Percentiles rank a stretch among this genome's conserved stretches.
Evolutionary conservation across 2,329 filamentous ascomycete genomes (phyloP).

Genomic region (Hypocreales sp.): DNA sequence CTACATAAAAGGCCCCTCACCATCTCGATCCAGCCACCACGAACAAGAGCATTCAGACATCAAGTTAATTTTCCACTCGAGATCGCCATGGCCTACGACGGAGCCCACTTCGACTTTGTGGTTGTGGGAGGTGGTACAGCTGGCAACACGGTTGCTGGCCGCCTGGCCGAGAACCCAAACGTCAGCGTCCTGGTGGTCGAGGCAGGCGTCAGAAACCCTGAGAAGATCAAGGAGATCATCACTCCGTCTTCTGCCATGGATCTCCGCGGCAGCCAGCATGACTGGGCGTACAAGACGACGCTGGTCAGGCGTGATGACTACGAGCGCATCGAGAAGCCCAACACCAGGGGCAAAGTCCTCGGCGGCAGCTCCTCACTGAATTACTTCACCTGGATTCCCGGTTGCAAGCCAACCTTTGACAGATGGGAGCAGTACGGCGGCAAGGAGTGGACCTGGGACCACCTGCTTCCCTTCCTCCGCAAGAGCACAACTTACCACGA

Average conservation of each 20-base stretch:
- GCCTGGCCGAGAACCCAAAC: conserved; percentile 18
- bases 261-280: conserved; percentile 37
- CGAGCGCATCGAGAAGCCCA: conserved; percentile 45
- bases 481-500: conserved; percentile 45
- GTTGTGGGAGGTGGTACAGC: conserved; percentile 20
- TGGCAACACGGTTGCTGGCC: conserved; percentile 19
- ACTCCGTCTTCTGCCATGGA: conserved; percentile 37
- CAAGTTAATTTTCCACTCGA: too few relatives aligned
- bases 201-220: conserved; percentile 30
- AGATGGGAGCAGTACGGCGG: conserved; percentile 60
- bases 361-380: conserved; percentile 44
- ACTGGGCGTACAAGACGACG: conserved; percentile 47
- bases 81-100: conserved; percentile 1
- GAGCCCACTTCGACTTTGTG: conserved; percentile 13
- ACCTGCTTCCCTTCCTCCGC: conserved; percentile 31
- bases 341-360: conserved; percentile 43
- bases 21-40: too few relatives aligned
- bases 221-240: conserved; percentile 32
- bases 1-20: too few relatives aligned
- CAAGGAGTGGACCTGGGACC: conserved; percentile 46
- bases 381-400: conserved; percentile 49
- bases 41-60: too few relatives aligned
- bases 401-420: conserved; percentile 43
- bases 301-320: conserved; percentile 44
- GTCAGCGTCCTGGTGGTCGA: conserved; percentile 30